These are phyloP conservation scores for Tetraselmis chui DNA, from an alignment of 139 green algal species.

Conservation along the genomic window DNA sequence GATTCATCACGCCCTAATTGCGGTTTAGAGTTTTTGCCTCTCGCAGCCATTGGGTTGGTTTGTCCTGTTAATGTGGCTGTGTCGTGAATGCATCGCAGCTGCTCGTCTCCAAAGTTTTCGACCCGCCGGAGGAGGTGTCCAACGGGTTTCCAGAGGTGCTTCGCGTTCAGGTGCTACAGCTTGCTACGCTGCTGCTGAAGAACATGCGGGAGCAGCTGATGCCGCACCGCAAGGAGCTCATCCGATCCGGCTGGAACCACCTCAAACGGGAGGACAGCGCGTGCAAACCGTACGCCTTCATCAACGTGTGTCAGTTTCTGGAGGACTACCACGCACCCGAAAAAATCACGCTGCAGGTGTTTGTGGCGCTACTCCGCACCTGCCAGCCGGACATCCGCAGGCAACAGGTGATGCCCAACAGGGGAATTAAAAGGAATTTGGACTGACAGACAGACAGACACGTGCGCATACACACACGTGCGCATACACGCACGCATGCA, in stretches of 20 bases:
- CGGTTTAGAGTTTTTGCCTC: too few relatives aligned
- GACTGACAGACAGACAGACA: too few relatives aligned
- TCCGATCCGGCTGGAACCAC: conserved; percentile 87
- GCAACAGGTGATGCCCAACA: too few relatives aligned
- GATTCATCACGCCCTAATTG: too few relatives aligned
- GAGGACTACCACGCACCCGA: conserved; percentile 65
- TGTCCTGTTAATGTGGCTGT: too few relatives aligned
- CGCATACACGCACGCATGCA: too few relatives aligned
- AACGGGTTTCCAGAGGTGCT: conserved; percentile 36
- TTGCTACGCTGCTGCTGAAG: conserved; percentile 70
- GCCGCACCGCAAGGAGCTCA: conserved; percentile 72
- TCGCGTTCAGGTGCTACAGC: conserved; percentile 73
- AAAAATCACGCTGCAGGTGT: conserved; percentile 87
- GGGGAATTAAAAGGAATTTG: too few relatives aligned
- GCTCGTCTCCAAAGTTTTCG: conserved; percentile 39
- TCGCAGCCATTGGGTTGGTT: too few relatives aligned
- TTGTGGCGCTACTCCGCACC: conserved; percentile 75
- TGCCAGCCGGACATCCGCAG: conserved; percentile 62
- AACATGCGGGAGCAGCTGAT: conserved; percentile 36
- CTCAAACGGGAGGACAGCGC: conserved; percentile 76
- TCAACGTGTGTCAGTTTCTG: conserved; percentile 85
- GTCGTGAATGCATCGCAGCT: background rate
- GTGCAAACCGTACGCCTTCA: conserved; percentile 76
- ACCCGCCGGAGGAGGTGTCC: conserved; percentile 21
- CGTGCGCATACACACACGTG: too few relatives aligned